phyloP scores from a whole-genome alignment of 169 alveolate genomes.

The Plasmodium adleri region DNA sequence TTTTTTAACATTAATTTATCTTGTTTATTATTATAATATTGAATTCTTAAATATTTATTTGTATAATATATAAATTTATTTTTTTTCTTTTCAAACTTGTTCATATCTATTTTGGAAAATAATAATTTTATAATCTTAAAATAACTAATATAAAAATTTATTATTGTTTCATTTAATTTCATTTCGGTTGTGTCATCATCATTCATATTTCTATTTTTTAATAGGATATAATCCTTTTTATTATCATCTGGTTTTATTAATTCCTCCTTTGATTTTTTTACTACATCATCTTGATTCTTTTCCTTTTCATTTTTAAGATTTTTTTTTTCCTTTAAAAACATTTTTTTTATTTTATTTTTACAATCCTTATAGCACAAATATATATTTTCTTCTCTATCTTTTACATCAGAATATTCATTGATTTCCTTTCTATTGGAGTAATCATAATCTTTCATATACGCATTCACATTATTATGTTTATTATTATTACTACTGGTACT shows the following conservation, averaged over 20 bases:
- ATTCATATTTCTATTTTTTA: neutral
- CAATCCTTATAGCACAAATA: neutral
- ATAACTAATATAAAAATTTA: constrained; percentile 56
- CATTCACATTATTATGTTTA: neutral
- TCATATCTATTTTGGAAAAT: constrained; percentile 62
- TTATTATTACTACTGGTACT: neutral
- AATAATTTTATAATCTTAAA: constrained; percentile 41
- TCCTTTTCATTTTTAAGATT: neutral
- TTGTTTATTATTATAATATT: constrained; percentile 44
- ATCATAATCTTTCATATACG: neutral
- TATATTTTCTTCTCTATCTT: neutral
- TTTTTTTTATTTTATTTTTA: neutral
- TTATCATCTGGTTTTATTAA: neutral
- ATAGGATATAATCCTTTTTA: too few species aligned
- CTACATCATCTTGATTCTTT: neutral
- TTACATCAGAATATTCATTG: neutral
- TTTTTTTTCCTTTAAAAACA: neutral
- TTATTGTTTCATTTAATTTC: constrained; percentile 33
- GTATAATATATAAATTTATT: constrained; percentile 63
- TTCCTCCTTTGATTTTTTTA: neutral
- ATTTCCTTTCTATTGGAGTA: neutral
- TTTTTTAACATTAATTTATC: constrained; percentile 37
- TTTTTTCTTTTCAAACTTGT: constrained; percentile 68
- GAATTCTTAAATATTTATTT: constrained; percentile 47
- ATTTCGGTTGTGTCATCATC: constrained; percentile 6